Base-by-base conservation (phyloP, 2,329 filamentous ascomycete genomes). In the Colletotrichum falcatum region DNA sequence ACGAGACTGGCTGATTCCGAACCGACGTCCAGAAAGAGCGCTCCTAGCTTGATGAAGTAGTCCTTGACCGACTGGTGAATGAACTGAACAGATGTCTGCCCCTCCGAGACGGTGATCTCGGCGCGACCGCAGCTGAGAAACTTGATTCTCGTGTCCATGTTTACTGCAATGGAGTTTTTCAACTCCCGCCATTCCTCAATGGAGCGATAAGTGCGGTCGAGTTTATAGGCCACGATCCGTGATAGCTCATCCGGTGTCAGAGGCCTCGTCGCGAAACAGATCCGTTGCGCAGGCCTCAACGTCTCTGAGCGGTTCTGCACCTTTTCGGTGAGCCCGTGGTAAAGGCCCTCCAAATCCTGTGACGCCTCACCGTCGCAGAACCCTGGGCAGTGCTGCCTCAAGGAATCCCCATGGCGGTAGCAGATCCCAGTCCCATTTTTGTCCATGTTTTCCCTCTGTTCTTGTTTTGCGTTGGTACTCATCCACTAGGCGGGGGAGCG, bases 61-160 rank as follows among this genome's bases (percentile, higher is more conserved):
- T 81, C 79, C 44, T 78, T 77, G 51, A 78, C 77, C 3, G 79
- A 76, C 61, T 80, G 76, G 37, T 81, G 79, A 44, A 80, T 80
- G 60, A 81, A 78, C 51, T 80, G 78, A 2, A 78, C 39, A 8
- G 8, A 1, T 6, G 6, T 42, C 16, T 20, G 5, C 6, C 74
- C 42, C 74, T 46, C 30, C 12, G 2, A 65, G 42, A 46, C 74
- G 30, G 33, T 4, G 28, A 33, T 18, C 26, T 53, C 49, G 0
- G 26, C 49, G 12, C 30, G 65, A 39, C 78, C 77, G 35, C 76
- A 69, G 42, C 78, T 78, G 7, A 80, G 75, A 0, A 62, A 65
- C 9, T 69, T 66, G 20, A 78, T 37, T 64, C 56, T 68, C 49
- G 60, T 53, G 1, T 53, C 26, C 6, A 33, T 20, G 70, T 70